Evolutionary conservation across 2,329 filamentous ascomycete species (phyloP).

Genomic region (Penicillium sp.): DNA sequence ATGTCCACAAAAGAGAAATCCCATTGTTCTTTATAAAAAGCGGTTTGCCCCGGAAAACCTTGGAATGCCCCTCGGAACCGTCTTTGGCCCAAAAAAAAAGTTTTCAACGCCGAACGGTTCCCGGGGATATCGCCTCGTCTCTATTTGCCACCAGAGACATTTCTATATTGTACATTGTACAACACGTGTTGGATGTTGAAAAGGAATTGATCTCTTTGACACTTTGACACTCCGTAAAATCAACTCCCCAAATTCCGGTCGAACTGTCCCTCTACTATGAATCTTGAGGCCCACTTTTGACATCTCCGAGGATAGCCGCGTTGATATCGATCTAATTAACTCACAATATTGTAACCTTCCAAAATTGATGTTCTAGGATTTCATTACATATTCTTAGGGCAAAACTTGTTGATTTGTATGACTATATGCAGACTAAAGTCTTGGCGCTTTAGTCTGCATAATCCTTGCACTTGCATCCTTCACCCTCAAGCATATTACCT

Average conservation of each 20-base stretch:
- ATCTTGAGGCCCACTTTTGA: slow-evolving; percentile 14
- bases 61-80: not conserved
- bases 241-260: not conserved
- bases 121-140: slow-evolving; percentile 9
- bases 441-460: not conserved
- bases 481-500: not conserved
- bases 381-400: not conserved
- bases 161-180: not conserved
- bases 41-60: slow-evolving; percentile 21
- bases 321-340: not conserved
- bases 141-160: slow-evolving; percentile 2
- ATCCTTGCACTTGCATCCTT: not conserved
- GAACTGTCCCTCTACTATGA: not conserved
- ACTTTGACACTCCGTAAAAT: not conserved
- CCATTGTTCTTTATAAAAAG: slow-evolving; percentile 10
- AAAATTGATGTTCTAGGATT: not conserved
- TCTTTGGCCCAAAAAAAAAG: slow-evolving; percentile 15
- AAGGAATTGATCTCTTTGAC: not conserved
- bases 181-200: not conserved
- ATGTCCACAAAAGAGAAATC: not conserved
- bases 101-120: slow-evolving; percentile 20
- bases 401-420: not conserved
- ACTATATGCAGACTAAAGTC: too few relatives aligned
- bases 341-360: not conserved
- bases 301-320: slow-evolving; percentile 18